A percentile compares a stretch with the other conserved stretches of the same genome.
phyloP scores from a whole-genome alignment of 2,329 filamentous ascomycete species.

The Phoma herbarum region DNA sequence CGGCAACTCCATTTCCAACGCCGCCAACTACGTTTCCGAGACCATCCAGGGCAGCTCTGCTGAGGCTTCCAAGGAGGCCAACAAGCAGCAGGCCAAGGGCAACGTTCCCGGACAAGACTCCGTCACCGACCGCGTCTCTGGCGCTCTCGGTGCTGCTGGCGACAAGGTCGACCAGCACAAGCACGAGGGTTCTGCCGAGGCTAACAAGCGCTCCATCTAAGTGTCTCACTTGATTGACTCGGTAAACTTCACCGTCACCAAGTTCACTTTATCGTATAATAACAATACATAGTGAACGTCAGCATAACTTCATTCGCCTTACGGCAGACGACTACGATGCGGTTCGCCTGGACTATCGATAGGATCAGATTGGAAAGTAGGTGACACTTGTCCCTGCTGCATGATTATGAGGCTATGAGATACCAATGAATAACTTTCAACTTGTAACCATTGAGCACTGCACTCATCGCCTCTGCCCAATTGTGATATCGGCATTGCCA shows the following conservation, averaged over 20 bases:
- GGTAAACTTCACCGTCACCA: neutral
- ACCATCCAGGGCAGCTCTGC: conserved; percentile 65
- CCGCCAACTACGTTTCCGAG: conserved; percentile 75
- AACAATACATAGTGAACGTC: conserved; percentile 6
- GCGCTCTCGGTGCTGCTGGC: conserved; percentile 60
- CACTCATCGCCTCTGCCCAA: too few species aligned
- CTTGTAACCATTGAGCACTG: neutral
- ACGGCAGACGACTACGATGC: conserved; percentile 14
- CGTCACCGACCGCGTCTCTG: conserved; percentile 61
- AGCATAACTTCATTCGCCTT: conserved; percentile 12
- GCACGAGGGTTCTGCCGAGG: conserved; percentile 60
- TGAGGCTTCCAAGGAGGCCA: conserved; percentile 71
- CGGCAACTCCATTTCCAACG: conserved; percentile 60
- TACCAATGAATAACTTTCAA: conserved; percentile 40
- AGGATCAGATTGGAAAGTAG: conserved; percentile 21
- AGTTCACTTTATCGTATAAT: neutral
- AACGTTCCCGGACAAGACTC: conserved; percentile 60
- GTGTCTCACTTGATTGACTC: conserved; percentile 18
- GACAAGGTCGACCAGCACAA: conserved; percentile 64
- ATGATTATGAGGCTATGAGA: conserved; percentile 37
- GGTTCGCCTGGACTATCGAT: conserved; percentile 18
- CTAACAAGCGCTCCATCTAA: conserved; percentile 57
- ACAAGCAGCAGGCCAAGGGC: conserved; percentile 67
- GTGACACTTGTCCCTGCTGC: conserved; percentile 19
- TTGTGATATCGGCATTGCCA: neutral